Evolutionary conservation across 1,139 yeast species (phyloP).

Genomic region (Zygosaccharomyces pseudobailii): DNA sequence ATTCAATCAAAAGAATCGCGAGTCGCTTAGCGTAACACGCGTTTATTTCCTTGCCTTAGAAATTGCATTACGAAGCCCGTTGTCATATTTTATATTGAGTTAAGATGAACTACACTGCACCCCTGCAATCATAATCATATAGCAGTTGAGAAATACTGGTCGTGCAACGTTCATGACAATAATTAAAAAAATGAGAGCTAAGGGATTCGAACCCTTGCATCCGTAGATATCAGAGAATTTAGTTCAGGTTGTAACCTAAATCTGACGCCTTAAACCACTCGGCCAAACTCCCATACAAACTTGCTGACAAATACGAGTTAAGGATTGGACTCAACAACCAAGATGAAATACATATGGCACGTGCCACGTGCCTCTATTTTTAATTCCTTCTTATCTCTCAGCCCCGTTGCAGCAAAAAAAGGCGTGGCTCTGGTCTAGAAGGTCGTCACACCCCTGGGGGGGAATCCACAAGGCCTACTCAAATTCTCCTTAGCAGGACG

Average conservation of each 20-base stretch:
- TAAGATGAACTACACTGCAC: too few species aligned
- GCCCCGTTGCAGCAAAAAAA: background rate
- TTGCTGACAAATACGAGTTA: background rate
- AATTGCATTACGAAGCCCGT: too few species aligned
- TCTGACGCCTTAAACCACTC: conserved; percentile 34
- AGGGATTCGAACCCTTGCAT: conserved; percentile 34
- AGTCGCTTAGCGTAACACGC: too few species aligned
- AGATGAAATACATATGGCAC: background rate
- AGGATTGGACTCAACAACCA: background rate
- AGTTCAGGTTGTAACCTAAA: conserved; percentile 23
- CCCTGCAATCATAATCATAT: too few species aligned
- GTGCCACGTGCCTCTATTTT: background rate
- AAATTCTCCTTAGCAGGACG: background rate
- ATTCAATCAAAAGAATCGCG: too few species aligned
- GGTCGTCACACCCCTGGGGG: conserved; percentile 3
- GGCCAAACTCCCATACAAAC: conserved; percentile 28
- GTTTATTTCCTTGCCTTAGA: too few species aligned
- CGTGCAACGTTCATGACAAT: background rate
- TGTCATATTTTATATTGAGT: too few species aligned
- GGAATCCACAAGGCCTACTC: background rate
- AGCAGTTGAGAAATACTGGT: too few species aligned
- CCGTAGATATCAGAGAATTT: conserved; percentile 32
- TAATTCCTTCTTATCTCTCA: background rate
- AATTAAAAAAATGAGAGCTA: conserved; percentile 26
- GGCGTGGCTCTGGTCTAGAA: conserved; percentile 7